Evolutionary conservation across 2,329 filamentous ascomycete genomes (phyloP).

Genomic region (Daldinia sp.): DNA sequence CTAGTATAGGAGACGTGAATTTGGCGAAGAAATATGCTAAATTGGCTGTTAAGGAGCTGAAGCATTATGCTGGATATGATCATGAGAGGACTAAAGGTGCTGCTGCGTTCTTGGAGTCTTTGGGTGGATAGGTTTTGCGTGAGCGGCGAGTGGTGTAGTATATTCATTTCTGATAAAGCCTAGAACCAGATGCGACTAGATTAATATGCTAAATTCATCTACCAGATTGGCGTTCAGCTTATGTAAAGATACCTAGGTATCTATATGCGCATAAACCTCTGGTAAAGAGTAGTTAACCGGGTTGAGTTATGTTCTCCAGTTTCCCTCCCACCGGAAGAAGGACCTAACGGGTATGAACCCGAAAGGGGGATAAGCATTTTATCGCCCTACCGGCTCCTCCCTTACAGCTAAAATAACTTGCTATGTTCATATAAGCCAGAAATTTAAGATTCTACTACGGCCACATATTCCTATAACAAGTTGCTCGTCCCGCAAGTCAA

Average conservation of each 20-base stretch:
- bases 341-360: neutral
- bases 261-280: neutral
- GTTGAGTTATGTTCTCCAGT: neutral
- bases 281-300: neutral
- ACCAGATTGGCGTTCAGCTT: neutral
- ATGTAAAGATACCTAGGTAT: no score
- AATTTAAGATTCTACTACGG: no score
- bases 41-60: conserved; percentile 41
- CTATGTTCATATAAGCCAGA: no score
- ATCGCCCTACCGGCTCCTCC: neutral
- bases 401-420: no score
- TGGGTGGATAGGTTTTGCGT: conserved; percentile 9
- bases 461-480: no score
- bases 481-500: no score
- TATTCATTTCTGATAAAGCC: neutral
- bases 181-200: neutral
- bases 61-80: conserved; percentile 43
- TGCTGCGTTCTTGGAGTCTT: conserved; percentile 25
- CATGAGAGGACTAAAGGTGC: conserved; percentile 42
- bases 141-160: neutral
- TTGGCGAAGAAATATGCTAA: conserved; percentile 40
- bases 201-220: neutral
- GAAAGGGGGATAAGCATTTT: neutral
- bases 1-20: conserved; percentile 39
- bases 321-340: neutral